Evolutionary conservation across 257 asterid genomes (phyloP).

Genomic region (Petunia axillaris): DNA sequence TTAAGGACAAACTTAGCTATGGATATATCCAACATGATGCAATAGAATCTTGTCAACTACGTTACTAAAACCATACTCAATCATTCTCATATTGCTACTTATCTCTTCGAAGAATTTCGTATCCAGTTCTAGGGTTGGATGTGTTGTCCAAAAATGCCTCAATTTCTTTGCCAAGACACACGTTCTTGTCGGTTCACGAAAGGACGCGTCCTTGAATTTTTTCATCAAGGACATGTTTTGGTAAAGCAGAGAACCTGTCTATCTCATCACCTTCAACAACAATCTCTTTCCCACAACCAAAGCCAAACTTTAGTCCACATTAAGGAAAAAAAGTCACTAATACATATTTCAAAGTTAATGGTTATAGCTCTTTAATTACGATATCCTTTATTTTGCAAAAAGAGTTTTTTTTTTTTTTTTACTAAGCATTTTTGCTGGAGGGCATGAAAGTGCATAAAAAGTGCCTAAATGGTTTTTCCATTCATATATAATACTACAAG

Average conservation of each 20-base stretch:
- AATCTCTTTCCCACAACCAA: background rate
- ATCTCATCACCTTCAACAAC: background rate
- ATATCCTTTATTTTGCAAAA: too few species aligned
- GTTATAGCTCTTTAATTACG: too few species aligned
- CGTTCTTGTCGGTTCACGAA: background rate
- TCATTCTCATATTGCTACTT: background rate
- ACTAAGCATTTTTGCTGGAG: too few species aligned
- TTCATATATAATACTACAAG: too few species aligned
- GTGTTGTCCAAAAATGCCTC: background rate
- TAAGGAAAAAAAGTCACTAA: too few species aligned
- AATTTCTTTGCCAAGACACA: background rate
- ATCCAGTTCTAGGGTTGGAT: background rate
- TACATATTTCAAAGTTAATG: background rate
- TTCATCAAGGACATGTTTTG: background rate
- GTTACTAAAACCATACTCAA: background rate
- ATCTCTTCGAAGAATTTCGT: background rate
- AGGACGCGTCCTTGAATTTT: background rate
- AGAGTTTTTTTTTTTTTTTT: too few species aligned
- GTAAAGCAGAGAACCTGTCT: background rate
- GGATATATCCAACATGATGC: background rate
- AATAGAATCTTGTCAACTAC: background rate
- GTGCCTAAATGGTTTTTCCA: too few species aligned
- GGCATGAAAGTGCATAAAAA: too few species aligned
- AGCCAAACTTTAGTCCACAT: too few species aligned
- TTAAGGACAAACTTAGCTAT: background rate